Base-by-base conservation (phyloP, 176 grass and related monocot species). In the Chloris gayana region DNA sequence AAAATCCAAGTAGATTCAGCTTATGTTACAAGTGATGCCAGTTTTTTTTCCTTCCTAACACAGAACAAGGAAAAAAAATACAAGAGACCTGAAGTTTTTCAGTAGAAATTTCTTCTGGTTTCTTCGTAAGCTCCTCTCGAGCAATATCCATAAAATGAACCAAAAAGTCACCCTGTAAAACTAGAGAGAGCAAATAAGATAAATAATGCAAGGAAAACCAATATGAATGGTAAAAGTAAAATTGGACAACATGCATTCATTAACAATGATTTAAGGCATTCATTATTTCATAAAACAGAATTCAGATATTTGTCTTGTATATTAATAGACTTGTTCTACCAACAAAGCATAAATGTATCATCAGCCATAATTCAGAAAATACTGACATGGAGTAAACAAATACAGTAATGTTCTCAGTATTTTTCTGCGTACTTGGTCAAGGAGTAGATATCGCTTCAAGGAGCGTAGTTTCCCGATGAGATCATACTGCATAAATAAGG, bases 131-230 rank as follows among this genome's bases (percentile, higher is more conserved):
- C 80, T 99, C 96, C 79, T 99, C 96, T 86, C 84, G 70, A 78
- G 96, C 93, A 89, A 95, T 99, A 88, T 98, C 96, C 90, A 98
- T 98, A 87, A 98, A 98, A 82, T 98, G 96, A 83, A 98, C 96
- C 90, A 98, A 89, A 92, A 95, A 98, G 82, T 98, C 96, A 80
- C 96, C 96, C 96, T 98, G 77, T 11, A 83, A 82, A 79, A 84
- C 68, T 76, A 85, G 34, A 81, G 26, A 81, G 70, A 49, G 32
- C 53, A 70, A 38, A 63, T 71, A 80, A 86, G 74, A 74, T 17
- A 85, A 88, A 69, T 67, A 51, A 26, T 35, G 22, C 4, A 46
- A 85, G 67, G 68, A 66, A 47, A 87, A 79, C 50, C 75, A 85
- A n/a, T n/a, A 71, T 22, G 21, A 4, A 79, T 67, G 45, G 49